phyloP scores from a whole-genome alignment of 139 green algal genomes.

The Yamagishiella unicocca region DNA sequence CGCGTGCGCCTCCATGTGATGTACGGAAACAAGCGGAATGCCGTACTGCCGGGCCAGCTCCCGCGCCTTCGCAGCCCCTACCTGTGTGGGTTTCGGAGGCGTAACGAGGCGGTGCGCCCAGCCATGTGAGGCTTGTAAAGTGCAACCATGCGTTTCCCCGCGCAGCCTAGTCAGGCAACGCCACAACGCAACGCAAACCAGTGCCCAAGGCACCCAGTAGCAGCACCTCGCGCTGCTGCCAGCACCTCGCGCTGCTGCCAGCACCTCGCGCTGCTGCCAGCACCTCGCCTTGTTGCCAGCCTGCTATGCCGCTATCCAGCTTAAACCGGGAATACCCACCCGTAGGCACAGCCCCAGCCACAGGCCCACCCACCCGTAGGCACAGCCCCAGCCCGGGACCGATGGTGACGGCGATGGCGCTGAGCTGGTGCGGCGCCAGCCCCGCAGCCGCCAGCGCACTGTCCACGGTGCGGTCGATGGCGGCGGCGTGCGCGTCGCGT shows the following conservation, averaged over 20 bases:
- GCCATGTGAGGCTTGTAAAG: too few species aligned
- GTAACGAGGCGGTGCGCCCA: too few species aligned
- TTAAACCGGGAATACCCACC: too few species aligned
- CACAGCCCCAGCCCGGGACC: slow-evolving; percentile 96
- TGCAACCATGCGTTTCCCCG: too few species aligned
- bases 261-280: too few species aligned
- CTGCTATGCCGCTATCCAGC: neutral
- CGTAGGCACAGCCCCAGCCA: slow-evolving; percentile 93
- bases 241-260: too few species aligned
- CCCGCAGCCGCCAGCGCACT: slow-evolving; percentile 75
- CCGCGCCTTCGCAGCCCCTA: slow-evolving; percentile 95
- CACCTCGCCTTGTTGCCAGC: neutral
- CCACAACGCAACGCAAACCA: too few species aligned
- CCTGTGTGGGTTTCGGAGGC: slow-evolving; percentile 67
- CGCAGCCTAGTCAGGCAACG: too few species aligned
- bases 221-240: too few species aligned
- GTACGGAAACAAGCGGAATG: slow-evolving; percentile 89
- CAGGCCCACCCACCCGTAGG: slow-evolving; percentile 74
- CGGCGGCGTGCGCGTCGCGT: slow-evolving; percentile 87
- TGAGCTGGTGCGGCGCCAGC: slow-evolving; percentile 67
- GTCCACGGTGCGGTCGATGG: slow-evolving; percentile 92
- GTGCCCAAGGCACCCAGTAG: too few species aligned
- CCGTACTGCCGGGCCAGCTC: slow-evolving; percentile 70
- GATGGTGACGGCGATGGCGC: slow-evolving; percentile 94
- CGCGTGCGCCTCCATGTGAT: slow-evolving; percentile 99